Evolutionary conservation across 179 eudicot species (phyloP).

Genomic region (Patellifolia procumbens): DNA sequence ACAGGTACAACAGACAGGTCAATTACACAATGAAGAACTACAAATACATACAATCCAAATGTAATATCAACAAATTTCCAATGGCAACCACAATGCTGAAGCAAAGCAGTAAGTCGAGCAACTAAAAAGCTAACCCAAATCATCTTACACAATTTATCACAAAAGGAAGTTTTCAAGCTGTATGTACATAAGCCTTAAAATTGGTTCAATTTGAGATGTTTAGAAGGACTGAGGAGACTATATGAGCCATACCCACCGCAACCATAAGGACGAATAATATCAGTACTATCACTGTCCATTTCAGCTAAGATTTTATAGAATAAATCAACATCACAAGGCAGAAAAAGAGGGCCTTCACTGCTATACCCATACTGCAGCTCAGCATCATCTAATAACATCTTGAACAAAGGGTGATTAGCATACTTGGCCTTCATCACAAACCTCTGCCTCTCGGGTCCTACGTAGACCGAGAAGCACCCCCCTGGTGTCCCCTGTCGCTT

Average conservation of each 20-base stretch:
- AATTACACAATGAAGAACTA: neutral
- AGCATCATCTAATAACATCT: constrained; percentile 56
- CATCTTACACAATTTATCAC: neutral
- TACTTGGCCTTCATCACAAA: constrained; percentile 52
- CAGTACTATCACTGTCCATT: constrained; percentile 40
- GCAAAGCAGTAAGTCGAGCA: neutral
- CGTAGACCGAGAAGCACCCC: constrained; percentile 64
- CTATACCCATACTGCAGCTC: constrained; percentile 54
- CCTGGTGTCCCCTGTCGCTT: constrained; percentile 35
- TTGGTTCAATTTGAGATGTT: constrained; percentile 46
- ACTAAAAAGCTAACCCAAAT: neutral
- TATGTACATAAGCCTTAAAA: constrained; percentile 10
- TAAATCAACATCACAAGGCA: constrained; percentile 55
- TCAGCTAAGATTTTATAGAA: constrained; percentile 43
- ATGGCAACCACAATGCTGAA: neutral
- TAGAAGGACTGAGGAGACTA: constrained; percentile 44
- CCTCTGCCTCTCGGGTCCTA: constrained; percentile 54
- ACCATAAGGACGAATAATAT: constrained; percentile 19
- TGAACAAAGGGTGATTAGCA: constrained; percentile 54
- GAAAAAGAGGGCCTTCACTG: constrained; percentile 44
- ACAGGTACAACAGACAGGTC: neutral
- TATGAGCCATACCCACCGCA: constrained; percentile 42
- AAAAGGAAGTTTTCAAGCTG: neutral
- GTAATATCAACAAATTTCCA: neutral
- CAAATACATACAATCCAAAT: neutral